These are phyloP conservation scores for Gracilaria gracilis DNA, from an alignment of 23 red algal species.

Conservation along the genomic window DNA sequence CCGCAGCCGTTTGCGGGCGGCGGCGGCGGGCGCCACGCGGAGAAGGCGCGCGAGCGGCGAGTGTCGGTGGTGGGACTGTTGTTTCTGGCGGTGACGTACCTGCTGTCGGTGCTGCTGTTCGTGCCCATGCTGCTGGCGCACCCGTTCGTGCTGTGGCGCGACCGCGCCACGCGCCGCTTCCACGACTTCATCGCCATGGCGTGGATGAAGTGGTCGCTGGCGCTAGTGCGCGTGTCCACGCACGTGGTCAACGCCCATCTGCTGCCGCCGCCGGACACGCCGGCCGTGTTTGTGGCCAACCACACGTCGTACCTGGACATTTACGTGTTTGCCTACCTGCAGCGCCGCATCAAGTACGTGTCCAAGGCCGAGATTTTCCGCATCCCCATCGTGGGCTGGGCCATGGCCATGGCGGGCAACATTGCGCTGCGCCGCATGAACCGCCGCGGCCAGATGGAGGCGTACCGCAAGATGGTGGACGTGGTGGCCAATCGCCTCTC, in stretches of 20 bases:
- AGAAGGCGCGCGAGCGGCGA: neutral
- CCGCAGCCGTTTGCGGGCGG: no score
- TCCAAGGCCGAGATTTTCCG: conserved; percentile 93
- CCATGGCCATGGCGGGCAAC: conserved; percentile 90
- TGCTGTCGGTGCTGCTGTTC: conserved; percentile 81
- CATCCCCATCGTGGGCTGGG: conserved; percentile 94
- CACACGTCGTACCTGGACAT: conserved; percentile 94
- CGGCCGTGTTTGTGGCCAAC: conserved; percentile 93
- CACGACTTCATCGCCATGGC: conserved; percentile 77
- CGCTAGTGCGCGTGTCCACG: conserved; percentile 51
- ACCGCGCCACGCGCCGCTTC: conserved; percentile 66
- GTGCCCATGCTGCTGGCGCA: conserved; percentile 71
- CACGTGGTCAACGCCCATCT: conserved; percentile 70
- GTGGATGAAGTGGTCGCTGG: conserved; percentile 84
- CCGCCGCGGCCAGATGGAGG: conserved; percentile 78
- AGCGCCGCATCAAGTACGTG: conserved; percentile 89
- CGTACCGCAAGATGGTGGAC: conserved; percentile 84
- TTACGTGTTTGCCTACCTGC: conserved; percentile 81
- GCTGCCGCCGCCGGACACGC: conserved; percentile 52
- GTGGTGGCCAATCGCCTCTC: conserved; percentile 74
- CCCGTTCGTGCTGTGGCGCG: conserved; percentile 63
- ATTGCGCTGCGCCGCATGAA: conserved; percentile 76
- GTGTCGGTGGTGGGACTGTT: conserved; percentile 63
- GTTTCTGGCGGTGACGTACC: conserved; percentile 62
- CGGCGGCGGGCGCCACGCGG: neutral